A percentile compares a stretch with the other conserved stretches of the same genome.
Evolutionary conservation across 2,329 filamentous ascomycete species (phyloP).

Genomic region (Chaetomiaceae sp.): DNA sequence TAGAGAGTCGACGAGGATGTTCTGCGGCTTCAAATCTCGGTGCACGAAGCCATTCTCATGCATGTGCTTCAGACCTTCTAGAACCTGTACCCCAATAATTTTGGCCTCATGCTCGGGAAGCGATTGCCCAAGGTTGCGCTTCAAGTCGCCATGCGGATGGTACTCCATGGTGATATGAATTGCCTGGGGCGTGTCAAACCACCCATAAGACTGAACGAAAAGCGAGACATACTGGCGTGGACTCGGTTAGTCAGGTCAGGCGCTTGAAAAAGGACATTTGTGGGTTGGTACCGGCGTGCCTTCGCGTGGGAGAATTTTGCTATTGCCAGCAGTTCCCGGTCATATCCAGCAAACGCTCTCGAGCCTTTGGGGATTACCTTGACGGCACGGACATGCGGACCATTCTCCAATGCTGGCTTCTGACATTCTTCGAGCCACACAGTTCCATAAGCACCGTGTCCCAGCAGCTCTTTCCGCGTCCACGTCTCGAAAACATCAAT

Average conservation of each 20-base stretch:
- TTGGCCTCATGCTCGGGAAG: conserved; percentile 3
- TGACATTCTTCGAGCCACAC: neutral
- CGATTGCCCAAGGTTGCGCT: conserved; percentile 8
- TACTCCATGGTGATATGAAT: conserved; percentile 25
- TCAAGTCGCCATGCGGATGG: conserved; percentile 21
- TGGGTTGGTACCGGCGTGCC: neutral
- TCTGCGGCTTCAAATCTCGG: conserved; percentile 21
- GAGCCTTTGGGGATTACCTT: no score
- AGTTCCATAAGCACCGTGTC: neutral
- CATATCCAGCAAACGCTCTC: neutral
- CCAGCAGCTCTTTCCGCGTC: neutral
- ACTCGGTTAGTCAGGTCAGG: no score
- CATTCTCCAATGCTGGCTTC: neutral
- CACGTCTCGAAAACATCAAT: neutral
- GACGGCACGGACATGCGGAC: neutral
- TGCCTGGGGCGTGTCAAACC: conserved; percentile 17
- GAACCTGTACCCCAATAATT: conserved; percentile 15
- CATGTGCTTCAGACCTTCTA: conserved; percentile 20
- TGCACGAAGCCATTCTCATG: conserved; percentile 21
- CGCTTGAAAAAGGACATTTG: neutral
- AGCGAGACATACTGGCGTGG: neutral
- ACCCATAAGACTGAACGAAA: conserved; percentile 22
- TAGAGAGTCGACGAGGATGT: neutral
- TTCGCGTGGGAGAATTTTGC: conserved; percentile 5
- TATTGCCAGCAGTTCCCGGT: neutral